These are phyloP conservation scores for Sugiyamaella novakii DNA, from an alignment of 1,139 yeast species.

Conservation along the genomic window DNA sequence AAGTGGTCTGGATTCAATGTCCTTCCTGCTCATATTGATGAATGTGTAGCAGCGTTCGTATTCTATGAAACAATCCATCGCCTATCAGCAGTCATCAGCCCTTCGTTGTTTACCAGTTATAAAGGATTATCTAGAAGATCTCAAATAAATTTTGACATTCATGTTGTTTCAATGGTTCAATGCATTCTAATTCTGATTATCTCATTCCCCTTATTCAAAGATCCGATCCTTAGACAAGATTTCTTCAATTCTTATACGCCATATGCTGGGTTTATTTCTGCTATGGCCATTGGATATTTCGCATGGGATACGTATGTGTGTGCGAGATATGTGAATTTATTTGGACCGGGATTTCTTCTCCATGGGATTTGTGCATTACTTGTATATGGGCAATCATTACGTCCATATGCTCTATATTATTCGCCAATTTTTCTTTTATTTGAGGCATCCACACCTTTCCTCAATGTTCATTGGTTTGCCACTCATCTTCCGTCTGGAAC, in stretches of 20 bases:
- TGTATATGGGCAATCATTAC: conserved; percentile 65
- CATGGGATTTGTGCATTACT: conserved; percentile 84
- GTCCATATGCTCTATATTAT: conserved; percentile 81
- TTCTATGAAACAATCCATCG: conserved; percentile 51
- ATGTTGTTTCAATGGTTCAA: conserved; percentile 86
- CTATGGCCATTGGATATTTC: conserved; percentile 82
- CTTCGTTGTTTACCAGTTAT: conserved; percentile 53
- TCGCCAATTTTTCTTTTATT: conserved; percentile 82
- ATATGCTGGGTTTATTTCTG: conserved; percentile 68
- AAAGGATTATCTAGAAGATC: conserved; percentile 50
- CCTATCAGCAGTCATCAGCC: conserved; percentile 51
- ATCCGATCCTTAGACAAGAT: conserved; percentile 53
- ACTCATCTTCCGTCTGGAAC: conserved; percentile 64
- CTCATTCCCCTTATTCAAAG: conserved; percentile 63
- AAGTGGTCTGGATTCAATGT: conserved; percentile 32
- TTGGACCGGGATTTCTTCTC: conserved; percentile 80
- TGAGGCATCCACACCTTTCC: conserved; percentile 91
- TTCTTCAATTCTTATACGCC: conserved; percentile 67
- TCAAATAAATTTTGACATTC: conserved; percentile 78
- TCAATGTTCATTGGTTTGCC: conserved; percentile 90
- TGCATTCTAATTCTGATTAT: conserved; percentile 58
- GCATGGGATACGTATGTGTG: conserved; percentile 87
- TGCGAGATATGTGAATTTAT: conserved; percentile 56
- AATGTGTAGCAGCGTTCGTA: conserved; percentile 49
- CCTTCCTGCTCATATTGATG: conserved; percentile 54